Evolutionary conservation across 768 basidiomycete genomes (phyloP).

Genomic region (Hygrocybe punicea): DNA sequence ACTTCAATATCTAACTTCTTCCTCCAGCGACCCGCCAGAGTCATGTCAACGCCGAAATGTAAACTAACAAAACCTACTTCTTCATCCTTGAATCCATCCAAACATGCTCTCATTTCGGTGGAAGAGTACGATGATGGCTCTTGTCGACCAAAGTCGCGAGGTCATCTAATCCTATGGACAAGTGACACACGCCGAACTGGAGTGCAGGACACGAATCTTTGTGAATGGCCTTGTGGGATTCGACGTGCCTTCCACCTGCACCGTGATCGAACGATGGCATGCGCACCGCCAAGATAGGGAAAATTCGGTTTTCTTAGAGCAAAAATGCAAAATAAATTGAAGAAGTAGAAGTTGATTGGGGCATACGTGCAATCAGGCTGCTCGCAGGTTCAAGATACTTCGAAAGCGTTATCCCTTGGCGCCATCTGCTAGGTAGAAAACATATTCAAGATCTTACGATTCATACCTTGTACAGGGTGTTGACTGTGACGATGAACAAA

Average conservation of each 20-base stretch:
- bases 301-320: conserved; percentile 52
- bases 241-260: conserved; percentile 43
- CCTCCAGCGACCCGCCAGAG: not conserved
- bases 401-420: conserved; percentile 45
- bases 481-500: conserved; percentile 30
- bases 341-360: too few species aligned
- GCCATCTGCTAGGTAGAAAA: conserved; percentile 40
- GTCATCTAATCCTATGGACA: conserved; percentile 38
- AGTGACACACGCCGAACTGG: not conserved
- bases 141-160: conserved; percentile 38
- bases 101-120: conserved; percentile 45
- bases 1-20: too few species aligned
- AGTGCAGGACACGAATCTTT: conserved; percentile 33
- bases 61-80: conserved; percentile 35
- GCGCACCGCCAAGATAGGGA: conserved; percentile 47
- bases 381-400: conserved; percentile 41
- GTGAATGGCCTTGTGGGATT: conserved; percentile 54
- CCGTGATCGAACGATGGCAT: conserved; percentile 47
- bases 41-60: not conserved
- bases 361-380: conserved; percentile 42
- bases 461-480: conserved; percentile 46
- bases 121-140: conserved; percentile 50
- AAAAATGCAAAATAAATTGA: too few species aligned
- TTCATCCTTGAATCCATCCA: conserved; percentile 49
- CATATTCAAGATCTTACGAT: not conserved